Evolutionary conservation across 441 rosid genomes (phyloP).

Genomic region (Brassica hybrid): DNA sequence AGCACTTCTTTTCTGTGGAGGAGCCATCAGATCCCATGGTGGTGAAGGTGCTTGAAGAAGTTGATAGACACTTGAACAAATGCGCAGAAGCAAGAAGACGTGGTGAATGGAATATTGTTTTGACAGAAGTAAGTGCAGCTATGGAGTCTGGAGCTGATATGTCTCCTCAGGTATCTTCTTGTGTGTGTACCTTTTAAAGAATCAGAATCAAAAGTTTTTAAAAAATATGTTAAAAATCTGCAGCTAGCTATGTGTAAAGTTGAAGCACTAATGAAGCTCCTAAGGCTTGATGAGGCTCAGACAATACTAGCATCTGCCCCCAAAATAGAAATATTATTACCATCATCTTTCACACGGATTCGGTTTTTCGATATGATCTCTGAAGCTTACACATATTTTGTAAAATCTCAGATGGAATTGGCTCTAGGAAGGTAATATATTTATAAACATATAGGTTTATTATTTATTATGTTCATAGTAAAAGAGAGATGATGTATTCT

Average conservation of each 20-base stretch:
- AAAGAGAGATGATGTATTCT: slow-evolving; percentile 44
- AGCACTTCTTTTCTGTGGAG: slow-evolving; percentile 56
- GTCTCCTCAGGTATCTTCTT: slow-evolving; percentile 69
- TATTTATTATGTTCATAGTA: slow-evolving; percentile 19
- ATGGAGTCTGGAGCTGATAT: slow-evolving; percentile 78
- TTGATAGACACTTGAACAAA: slow-evolving; percentile 73
- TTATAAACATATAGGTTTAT: no score
- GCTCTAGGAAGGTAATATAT: slow-evolving; percentile 83
- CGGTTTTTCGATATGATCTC: slow-evolving; percentile 75
- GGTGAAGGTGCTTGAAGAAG: slow-evolving; percentile 61
- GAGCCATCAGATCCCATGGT: slow-evolving; percentile 56
- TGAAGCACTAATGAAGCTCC: slow-evolving; percentile 81
- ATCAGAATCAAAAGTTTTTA: neutral
- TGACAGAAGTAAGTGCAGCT: slow-evolving; percentile 71
- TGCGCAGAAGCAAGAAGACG: slow-evolving; percentile 70
- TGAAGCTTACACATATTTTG: slow-evolving; percentile 70
- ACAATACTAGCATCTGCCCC: slow-evolving; percentile 51
- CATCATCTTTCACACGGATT: slow-evolving; percentile 46
- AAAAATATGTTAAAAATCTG: slow-evolving; percentile 47
- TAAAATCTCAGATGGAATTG: slow-evolving; percentile 79
- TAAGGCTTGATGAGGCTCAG: slow-evolving; percentile 75
- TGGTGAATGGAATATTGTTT: slow-evolving; percentile 68
- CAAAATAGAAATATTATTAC: slow-evolving; percentile 50
- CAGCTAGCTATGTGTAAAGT: slow-evolving; percentile 92
- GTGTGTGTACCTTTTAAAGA: neutral